Evolutionary conservation across 805 yeast species (phyloP).

Genomic region (Pichia rugopelliculosa): DNA sequence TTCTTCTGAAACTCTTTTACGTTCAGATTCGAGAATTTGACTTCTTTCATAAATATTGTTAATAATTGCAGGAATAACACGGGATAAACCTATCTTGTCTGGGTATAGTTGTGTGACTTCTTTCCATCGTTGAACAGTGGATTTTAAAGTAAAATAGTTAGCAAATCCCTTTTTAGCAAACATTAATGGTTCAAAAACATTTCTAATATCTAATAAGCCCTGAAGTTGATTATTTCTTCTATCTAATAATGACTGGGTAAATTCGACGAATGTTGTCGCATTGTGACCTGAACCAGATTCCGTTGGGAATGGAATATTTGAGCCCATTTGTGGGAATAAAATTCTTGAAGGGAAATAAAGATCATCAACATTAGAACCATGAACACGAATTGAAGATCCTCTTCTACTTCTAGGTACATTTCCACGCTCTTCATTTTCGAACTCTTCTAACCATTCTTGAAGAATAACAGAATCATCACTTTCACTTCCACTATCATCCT

Average conservation of each 20-base stretch:
- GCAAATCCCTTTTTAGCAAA: constrained; percentile 11
- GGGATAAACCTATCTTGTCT: constrained; percentile 14
- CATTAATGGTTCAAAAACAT: constrained; percentile 12
- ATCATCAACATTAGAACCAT: background rate
- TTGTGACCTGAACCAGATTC: background rate
- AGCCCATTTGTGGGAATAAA: background rate
- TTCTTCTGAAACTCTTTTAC: constrained; percentile 14
- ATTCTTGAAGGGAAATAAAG: background rate
- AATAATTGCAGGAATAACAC: constrained; percentile 40
- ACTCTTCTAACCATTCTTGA: constrained; percentile 28
- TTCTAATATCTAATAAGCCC: constrained; percentile 10
- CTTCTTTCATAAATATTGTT: constrained; percentile 34
- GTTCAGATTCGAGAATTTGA: constrained; percentile 34
- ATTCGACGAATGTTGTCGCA: constrained; percentile 3
- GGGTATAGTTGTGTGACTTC: constrained; percentile 48
- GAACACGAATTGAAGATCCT: background rate
- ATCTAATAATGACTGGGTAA: constrained; percentile 6
- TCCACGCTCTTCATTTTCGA: constrained; percentile 20
- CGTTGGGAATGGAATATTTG: constrained; percentile 5
- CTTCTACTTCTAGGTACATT: constrained; percentile 13
- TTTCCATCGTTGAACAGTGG: constrained; percentile 61
- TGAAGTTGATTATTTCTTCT: constrained; percentile 6
- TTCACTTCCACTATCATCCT: constrained; percentile 15
- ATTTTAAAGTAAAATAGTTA: constrained; percentile 18
- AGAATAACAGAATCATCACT: constrained; percentile 25